Evolutionary conservation across 345 rosid species (phyloP), one percentile per base, ranked within the genome.

Genomic region (Salix arbutifolia): DNA sequence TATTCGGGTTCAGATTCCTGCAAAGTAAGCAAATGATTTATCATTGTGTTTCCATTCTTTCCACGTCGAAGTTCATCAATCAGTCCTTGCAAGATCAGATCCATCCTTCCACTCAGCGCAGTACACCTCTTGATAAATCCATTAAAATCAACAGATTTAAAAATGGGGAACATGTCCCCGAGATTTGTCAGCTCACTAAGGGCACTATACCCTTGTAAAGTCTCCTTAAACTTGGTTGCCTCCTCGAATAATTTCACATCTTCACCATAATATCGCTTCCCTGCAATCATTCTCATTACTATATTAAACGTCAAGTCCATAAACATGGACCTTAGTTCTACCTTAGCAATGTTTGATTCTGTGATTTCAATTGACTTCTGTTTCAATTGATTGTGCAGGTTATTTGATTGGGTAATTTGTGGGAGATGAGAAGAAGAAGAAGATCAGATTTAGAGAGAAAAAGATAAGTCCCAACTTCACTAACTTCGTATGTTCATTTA

Each of bases 51-150:
- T 5, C 44, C 25, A 13, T 50, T 42, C 31, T 71, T 21, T 35
- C 66, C 70, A 10, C 44, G 67, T 28, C 88, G 79, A 26, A 78
- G 75, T 66, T 87, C 87, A 73, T 92, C 93, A 19, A 92, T 81
- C 26, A 90, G 60, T 0, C 74, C 72, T 72, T 88, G 92, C 73
- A 83, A 23, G 66, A 91, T 84, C 25, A 2, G 4, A 76, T 92
- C 93, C 1, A 75, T 8, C 8, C 53, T 80, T 37, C 56, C n/a
- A 4, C 76, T 79, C 2, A 92, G 38, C 19, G 12, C 2, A 50
- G 16, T 66, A 35, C 77, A 0, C 13, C 30, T 82, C 74, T 81
- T 87, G 71, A 75, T 81, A 73, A 26, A 74, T 1, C 58, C 78
- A 4, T 67, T 69, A 44, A 58, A 6, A 26, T 83, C 80, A 77